Conservation (phyloP, 495 filamentous ascomycete genomes). For the Tricharina praecox region DNA sequence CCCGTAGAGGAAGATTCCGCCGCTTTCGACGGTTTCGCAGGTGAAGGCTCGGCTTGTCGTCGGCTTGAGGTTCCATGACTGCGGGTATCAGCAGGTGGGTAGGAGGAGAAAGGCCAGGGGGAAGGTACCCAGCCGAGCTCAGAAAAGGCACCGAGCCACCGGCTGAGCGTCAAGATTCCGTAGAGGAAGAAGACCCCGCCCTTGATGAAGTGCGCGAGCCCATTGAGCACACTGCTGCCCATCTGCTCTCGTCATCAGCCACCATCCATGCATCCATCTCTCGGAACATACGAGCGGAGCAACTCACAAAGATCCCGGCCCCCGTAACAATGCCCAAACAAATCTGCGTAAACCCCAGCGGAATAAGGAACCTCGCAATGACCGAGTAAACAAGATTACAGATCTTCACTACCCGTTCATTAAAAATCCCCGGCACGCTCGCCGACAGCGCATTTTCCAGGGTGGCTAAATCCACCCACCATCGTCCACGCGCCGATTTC, state of each 20-base stretch:
- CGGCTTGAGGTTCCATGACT: slow-evolving; percentile 81
- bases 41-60: slow-evolving; percentile 35
- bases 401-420: slow-evolving; percentile 42
- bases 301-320: slow-evolving; percentile 51
- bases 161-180: slow-evolving; percentile 70
- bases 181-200: slow-evolving; percentile 97
- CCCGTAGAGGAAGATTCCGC: slow-evolving; percentile 78
- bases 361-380: slow-evolving; percentile 45
- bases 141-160: slow-evolving; percentile 79
- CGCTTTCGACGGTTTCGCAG: slow-evolving; percentile 76
- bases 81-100: slow-evolving; percentile 9
- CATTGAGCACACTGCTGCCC: slow-evolving; percentile 53
- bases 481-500: slow-evolving; percentile 27
- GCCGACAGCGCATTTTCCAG: slow-evolving; percentile 34
- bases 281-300: not conserved
- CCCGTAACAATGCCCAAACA: slow-evolving; percentile 49
- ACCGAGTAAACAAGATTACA: slow-evolving; percentile 41
- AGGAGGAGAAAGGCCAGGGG: slow-evolving; percentile 1
- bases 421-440: slow-evolving; percentile 39
- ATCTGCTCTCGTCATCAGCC: no score
- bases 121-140: slow-evolving; percentile 66
- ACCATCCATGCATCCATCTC: not conserved
- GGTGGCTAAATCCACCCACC: slow-evolving; percentile 33
- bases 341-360: slow-evolving; percentile 48
- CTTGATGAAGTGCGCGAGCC: slow-evolving; percentile 87